Evolutionary conservation across 495 filamentous ascomycete genomes (phyloP).

Genomic region (Lasiosphaeris hirsuta): DNA sequence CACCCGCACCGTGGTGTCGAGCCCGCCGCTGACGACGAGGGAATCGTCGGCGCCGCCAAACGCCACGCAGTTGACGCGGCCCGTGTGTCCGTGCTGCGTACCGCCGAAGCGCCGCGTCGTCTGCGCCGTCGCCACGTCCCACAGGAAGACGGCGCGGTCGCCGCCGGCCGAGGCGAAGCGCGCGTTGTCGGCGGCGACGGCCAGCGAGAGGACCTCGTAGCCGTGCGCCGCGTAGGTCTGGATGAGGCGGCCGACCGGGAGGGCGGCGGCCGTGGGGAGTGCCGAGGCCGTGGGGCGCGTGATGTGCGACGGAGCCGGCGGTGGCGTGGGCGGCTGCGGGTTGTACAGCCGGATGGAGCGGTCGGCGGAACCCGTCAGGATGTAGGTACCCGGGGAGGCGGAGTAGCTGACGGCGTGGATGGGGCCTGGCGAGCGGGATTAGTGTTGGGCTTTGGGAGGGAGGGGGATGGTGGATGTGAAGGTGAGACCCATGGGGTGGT

Average conservation of each 20-base stretch:
- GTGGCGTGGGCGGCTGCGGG: constrained; percentile 44
- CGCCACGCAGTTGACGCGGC: constrained; percentile 69
- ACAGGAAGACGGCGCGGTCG: constrained; percentile 84
- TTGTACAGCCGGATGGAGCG: constrained; percentile 81
- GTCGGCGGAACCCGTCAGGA: constrained; percentile 85
- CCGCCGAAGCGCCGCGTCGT: constrained; percentile 69
- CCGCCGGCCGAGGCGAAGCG: constrained; percentile 80
- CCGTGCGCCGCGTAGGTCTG: constrained; percentile 87
- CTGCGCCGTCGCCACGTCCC: constrained; percentile 79
- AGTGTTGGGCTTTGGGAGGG: constrained; percentile 7
- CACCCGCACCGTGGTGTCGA: constrained; percentile 77
- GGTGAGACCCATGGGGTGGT: constrained; percentile 25
- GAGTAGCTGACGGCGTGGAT: constrained; percentile 73
- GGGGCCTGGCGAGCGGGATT: constrained; percentile 49
- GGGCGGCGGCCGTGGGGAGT: constrained; percentile 3
- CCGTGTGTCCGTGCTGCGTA: constrained; percentile 56
- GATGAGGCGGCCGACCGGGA: constrained; percentile 55
- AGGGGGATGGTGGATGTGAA: background rate
- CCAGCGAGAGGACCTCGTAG: constrained; percentile 81
- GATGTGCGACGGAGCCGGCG: constrained; percentile 33
- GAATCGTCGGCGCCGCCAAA: constrained; percentile 71
- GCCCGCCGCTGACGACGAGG: constrained; percentile 71
- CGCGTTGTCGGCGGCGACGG: constrained; percentile 72
- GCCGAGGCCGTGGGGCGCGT: constrained; percentile 26
- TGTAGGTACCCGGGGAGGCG: constrained; percentile 63